Percentiles rank a stretch among this genome's conserved stretches.
Evolutionary conservation across 495 filamentous ascomycete genomes (phyloP).

Genomic region (Xanthoparmelia taractica): DNA sequence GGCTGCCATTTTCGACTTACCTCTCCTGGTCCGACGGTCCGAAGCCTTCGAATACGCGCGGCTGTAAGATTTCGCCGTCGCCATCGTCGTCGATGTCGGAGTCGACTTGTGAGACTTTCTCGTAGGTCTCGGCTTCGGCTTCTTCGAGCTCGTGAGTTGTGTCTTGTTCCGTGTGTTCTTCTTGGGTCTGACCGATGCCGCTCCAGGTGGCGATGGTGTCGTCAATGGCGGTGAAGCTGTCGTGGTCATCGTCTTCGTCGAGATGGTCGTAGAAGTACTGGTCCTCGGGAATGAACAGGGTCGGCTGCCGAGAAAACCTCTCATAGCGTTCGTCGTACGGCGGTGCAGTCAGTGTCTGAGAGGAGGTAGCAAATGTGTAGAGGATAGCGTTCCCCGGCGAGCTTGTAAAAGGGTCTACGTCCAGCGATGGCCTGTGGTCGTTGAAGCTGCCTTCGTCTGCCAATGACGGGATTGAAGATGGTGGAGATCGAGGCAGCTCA

Average conservation of each 20-base stretch:
- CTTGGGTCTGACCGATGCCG: neutral
- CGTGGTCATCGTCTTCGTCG: neutral
- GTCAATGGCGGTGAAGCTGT: neutral
- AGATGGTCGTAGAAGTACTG: neutral
- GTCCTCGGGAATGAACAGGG: neutral
- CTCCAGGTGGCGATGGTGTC: neutral
- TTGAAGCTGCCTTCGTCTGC: constrained; percentile 1
- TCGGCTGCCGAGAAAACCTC: neutral
- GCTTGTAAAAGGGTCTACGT: neutral
- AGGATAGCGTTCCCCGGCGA: neutral
- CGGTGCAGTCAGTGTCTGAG: neutral
- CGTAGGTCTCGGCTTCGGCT: neutral
- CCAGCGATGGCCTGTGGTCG: neutral
- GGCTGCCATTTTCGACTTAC: neutral
- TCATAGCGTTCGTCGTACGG: neutral
- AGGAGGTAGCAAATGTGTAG: neutral
- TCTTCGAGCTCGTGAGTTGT: neutral
- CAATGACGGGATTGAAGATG: neutral
- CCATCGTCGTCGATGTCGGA: neutral
- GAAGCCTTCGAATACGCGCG: neutral
- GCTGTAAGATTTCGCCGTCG: neutral
- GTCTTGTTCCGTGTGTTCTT: neutral
- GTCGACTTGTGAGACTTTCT: neutral
- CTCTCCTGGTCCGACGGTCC: neutral
- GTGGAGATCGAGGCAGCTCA: neutral